phyloP scores from a whole-genome alignment of 225 moss, liverwort and hornwort genomes.

The Anthoceros angustus region DNA sequence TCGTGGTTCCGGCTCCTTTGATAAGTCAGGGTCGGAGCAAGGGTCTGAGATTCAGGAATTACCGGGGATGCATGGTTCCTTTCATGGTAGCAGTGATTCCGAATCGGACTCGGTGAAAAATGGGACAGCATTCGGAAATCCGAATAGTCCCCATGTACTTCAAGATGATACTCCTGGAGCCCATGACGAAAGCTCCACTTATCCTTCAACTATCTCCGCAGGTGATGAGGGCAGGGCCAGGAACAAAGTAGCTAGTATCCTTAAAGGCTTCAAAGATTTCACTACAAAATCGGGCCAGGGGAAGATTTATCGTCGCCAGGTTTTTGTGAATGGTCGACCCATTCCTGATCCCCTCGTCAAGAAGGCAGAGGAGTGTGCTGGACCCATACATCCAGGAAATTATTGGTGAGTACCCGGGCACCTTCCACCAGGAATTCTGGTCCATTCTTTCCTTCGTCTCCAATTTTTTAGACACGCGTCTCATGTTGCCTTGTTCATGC shows the following conservation, averaged over 20 bases:
- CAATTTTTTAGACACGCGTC: background rate
- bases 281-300: conserved; percentile 25
- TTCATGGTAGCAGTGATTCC: conserved; percentile 64
- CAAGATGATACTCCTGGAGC: conserved; percentile 29
- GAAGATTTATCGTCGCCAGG: conserved; percentile 36
- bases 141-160: conserved; percentile 31
- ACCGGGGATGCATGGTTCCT: conserved; percentile 20
- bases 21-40: background rate
- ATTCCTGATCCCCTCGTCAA: conserved; percentile 55
- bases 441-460: background rate
- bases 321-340: conserved; percentile 55
- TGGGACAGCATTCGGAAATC: conserved; percentile 17
- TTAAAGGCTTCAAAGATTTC: conserved; percentile 39
- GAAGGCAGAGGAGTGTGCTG: conserved; percentile 66
- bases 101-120: conserved; percentile 43
- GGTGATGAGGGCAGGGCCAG: conserved; percentile 28
- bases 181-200: conserved; percentile 14
- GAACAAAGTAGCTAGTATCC: conserved; percentile 40
- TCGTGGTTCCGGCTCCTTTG: background rate
- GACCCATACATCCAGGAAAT: conserved; percentile 67
- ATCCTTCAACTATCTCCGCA: conserved; percentile 35
- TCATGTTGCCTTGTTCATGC: background rate
- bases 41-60: conserved; percentile 16
- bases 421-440: background rate
- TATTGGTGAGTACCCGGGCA: conserved; percentile 52